Evolutionary conservation across 2,329 filamentous ascomycete species (phyloP).

Genomic region (Aspergillus ibericus): DNA sequence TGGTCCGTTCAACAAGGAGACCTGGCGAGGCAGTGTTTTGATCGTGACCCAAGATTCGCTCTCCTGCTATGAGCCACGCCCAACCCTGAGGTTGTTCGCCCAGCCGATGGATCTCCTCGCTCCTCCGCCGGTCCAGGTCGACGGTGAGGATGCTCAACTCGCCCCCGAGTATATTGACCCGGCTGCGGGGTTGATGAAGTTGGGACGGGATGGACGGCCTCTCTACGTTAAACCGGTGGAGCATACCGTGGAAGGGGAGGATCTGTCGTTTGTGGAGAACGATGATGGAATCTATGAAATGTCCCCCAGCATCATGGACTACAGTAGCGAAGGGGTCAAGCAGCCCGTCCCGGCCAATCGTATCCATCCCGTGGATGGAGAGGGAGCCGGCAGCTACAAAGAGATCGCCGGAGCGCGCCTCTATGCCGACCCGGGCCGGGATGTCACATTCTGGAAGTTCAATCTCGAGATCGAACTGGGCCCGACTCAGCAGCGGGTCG

Average conservation of each 20-base stretch:
- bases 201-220: slow-evolving; percentile 80
- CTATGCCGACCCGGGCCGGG: slow-evolving; percentile 78
- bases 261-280: slow-evolving; percentile 76
- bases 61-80: slow-evolving; percentile 77
- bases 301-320: slow-evolving; percentile 49
- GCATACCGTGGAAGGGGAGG: slow-evolving; percentile 72
- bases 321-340: slow-evolving; percentile 38
- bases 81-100: slow-evolving; percentile 78
- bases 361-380: slow-evolving; percentile 62
- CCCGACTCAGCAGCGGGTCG: slow-evolving; percentile 76
- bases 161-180: slow-evolving; percentile 83
- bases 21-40: slow-evolving; percentile 93
- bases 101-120: slow-evolving; percentile 82
- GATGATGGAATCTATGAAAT: slow-evolving; percentile 81
- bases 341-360: slow-evolving; percentile 51
- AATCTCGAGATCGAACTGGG: slow-evolving; percentile 88
- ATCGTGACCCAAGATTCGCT: slow-evolving; percentile 85
- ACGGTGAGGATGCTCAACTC: slow-evolving; percentile 59
- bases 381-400: slow-evolving; percentile 75
- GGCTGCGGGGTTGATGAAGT: slow-evolving; percentile 80
- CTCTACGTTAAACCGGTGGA: slow-evolving; percentile 89
- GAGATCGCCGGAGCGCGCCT: slow-evolving; percentile 80
- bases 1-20: slow-evolving; percentile 61
- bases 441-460: slow-evolving; percentile 96
- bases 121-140: slow-evolving; percentile 70